Percentiles rank a stretch among this genome's conserved stretches.
These are phyloP conservation scores for Ceratocystis eucalypticola DNA, from an alignment of 2,329 filamentous ascomycete species.

Conservation along the genomic window DNA sequence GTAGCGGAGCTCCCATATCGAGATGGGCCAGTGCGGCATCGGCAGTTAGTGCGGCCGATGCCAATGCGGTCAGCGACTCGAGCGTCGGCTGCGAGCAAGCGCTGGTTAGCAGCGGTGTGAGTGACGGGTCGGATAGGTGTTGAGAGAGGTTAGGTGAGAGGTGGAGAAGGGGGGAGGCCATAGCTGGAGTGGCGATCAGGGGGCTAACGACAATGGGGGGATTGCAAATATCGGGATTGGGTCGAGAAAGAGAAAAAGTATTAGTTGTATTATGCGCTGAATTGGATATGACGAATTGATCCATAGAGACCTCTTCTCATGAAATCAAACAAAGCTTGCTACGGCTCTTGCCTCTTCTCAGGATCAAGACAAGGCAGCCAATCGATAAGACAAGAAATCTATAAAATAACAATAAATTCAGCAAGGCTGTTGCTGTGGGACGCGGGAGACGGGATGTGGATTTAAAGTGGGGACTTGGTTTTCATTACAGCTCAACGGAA, in stretches of 20 bases:
- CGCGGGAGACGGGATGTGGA: too few species aligned
- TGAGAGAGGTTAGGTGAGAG: slow-evolving; percentile 27
- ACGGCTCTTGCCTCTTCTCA: too few species aligned
- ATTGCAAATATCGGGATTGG: background rate
- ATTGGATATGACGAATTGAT: too few species aligned
- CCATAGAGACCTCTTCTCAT: too few species aligned
- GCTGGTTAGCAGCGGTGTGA: slow-evolving; percentile 45
- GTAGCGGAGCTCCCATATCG: slow-evolving; percentile 39
- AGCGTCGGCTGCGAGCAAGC: slow-evolving; percentile 33
- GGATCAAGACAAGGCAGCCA: too few species aligned
- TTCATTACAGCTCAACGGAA: too few species aligned
- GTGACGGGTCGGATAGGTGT: slow-evolving; percentile 43
- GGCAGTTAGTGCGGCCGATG: slow-evolving; percentile 39
- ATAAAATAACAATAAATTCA: too few species aligned
- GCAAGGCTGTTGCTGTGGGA: too few species aligned
- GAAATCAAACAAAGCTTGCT: too few species aligned
- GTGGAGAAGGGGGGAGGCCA: slow-evolving; percentile 13
- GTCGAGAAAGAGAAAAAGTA: background rate
- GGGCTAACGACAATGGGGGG: background rate
- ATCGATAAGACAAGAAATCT: too few species aligned
- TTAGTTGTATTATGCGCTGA: too few species aligned
- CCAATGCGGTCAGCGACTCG: slow-evolving; percentile 39
- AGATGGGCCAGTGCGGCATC: slow-evolving; percentile 41
- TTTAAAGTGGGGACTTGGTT: too few species aligned
- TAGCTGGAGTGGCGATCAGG: background rate